Evolutionary conservation across 345 rosid species (phyloP).

Genomic region (Gossypium mustelinum): DNA sequence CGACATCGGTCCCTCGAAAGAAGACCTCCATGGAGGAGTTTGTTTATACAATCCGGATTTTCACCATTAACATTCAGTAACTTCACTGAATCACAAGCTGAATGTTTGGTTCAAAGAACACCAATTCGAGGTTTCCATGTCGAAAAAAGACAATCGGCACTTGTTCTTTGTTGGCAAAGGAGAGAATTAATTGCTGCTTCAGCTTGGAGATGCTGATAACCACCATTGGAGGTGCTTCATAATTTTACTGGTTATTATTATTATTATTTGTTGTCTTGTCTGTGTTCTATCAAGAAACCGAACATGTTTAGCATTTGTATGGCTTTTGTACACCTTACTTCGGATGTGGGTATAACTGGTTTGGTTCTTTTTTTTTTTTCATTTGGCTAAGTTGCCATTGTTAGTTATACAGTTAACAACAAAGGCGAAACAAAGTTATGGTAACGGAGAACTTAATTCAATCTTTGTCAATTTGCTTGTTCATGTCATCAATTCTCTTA

Average conservation of each 20-base stretch:
- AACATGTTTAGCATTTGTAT: neutral
- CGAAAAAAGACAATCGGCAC: conserved; percentile 70
- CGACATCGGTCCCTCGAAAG: conserved; percentile 55
- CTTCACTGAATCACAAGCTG: conserved; percentile 84
- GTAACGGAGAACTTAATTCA: neutral
- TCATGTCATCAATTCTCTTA: neutral
- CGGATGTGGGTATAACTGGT: neutral
- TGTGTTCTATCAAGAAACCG: neutral
- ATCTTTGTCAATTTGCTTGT: neutral
- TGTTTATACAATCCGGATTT: conserved; percentile 68
- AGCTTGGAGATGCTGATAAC: conserved; percentile 74
- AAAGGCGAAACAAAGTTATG: neutral
- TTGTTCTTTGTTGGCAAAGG: conserved; percentile 84
- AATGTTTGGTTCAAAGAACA: conserved; percentile 65
- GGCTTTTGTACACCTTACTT: conserved; percentile 1
- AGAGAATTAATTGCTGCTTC: conserved; percentile 81
- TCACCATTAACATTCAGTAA: conserved; percentile 61
- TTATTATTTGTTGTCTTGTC: too few species aligned
- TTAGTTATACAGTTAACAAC: neutral
- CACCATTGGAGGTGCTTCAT: neutral
- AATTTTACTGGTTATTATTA: conserved; percentile 16
- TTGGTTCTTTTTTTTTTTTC: neutral
- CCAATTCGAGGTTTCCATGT: conserved; percentile 72
- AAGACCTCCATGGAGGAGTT: conserved; percentile 66
- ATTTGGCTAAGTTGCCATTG: neutral